Evolutionary conservation across 306 rosid species (phyloP), one percentile per base, ranked within the genome.

Genomic region (Lagenaria siceraria): DNA sequence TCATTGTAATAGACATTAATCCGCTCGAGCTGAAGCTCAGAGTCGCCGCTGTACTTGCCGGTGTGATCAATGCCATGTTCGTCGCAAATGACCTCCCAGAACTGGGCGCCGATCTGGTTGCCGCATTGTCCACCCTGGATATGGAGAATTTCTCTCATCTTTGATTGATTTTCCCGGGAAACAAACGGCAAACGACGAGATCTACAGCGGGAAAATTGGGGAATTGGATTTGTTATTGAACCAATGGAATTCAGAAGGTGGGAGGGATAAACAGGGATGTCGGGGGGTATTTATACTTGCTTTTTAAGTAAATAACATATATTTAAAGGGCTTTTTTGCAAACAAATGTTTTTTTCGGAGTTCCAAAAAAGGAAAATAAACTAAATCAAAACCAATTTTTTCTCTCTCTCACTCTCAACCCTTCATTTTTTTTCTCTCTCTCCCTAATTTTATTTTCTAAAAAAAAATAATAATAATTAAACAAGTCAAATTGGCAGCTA

Each of bases 71-170:
- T 84, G 42, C 87, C 89, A 48, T 86, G 89, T 83, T 86, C 86
- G 17, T 84, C 86, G 84, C 87, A 86, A 40, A 86, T 83, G 61
- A 86, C 89, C 59, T 86, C 89, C 89, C 89, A 86, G 80, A 81
- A 86, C 82, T 86, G 83, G 77, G 89, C 87, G 8, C 89, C 89
- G 62, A 86, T 83, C 79, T 83, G 89, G 82, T 86, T 86, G 22
- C 89, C 89, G 17, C 87, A 86, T 58, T 86, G 89, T 8, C 89
- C 89, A 0, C 87, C 87, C 71, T 86, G 87, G 64, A 86, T 86
- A 78, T 84, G 89, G 5, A 86, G 84, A 61, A 86, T 86, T 70
- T 86, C 89, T 77, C 89, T 82, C 87, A 86, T 86, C 21, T 73
- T 59, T 19, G 27, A n/a, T 70, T n/a, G 27, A 43, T 72, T 17